phyloP scores from a whole-genome alignment of 2,329 filamentous ascomycete species.

The Ophiostoma fasciatum region DNA sequence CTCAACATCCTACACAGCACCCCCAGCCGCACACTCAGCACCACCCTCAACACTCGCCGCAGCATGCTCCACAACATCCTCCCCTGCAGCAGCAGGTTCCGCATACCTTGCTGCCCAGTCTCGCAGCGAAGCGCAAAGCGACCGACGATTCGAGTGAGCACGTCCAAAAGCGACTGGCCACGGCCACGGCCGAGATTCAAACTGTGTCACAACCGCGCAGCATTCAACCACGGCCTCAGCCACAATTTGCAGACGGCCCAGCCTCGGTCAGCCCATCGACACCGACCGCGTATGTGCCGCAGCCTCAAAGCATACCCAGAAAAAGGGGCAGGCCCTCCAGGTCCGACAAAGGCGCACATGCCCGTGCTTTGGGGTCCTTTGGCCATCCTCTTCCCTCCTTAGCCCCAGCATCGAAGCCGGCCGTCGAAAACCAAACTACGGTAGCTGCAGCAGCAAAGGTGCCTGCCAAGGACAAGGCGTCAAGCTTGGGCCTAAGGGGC shows the following conservation, averaged over 20 bases:
- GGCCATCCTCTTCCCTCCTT: not conserved
- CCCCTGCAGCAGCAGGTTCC: not conserved
- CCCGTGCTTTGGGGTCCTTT: conserved; percentile 11
- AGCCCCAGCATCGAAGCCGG: conserved; percentile 7
- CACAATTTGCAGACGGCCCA: conserved; percentile 1
- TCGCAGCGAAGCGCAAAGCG: conserved; percentile 17
- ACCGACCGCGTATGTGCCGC: not conserved
- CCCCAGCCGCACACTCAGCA: too few species aligned
- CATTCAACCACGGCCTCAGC: conserved; percentile 19
- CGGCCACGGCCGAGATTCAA: conserved; percentile 12
- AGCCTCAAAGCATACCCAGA: conserved; percentile 6
- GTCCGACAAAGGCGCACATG: conserved; percentile 17
- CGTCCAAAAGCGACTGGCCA: conserved; percentile 17
- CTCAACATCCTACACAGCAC: not conserved
- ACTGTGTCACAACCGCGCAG: conserved; percentile 7
- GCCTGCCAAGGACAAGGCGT: not conserved
- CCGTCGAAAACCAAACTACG: not conserved
- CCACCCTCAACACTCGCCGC: too few species aligned
- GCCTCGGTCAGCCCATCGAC: not conserved
- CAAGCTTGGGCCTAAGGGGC: too few species aligned
- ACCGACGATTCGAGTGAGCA: conserved; percentile 18
- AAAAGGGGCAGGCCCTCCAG: conserved; percentile 22
- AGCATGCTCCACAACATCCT: not conserved
- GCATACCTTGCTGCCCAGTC: not conserved
- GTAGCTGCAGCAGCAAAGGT: not conserved